Base-by-base conservation (phyloP, 257 asterid genomes). In the Solanum piurae region DNA sequence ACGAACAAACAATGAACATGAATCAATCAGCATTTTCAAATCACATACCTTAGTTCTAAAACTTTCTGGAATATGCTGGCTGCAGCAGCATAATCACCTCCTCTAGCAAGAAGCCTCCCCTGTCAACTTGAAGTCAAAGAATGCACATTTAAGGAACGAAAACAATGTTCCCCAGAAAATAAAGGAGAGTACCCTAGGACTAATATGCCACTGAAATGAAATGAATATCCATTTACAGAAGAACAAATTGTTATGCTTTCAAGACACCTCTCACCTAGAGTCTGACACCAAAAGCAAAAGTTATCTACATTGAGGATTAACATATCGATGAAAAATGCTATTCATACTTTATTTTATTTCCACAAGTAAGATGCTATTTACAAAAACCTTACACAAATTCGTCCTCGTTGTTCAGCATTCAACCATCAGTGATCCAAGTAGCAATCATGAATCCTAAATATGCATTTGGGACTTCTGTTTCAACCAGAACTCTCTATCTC, bases 71-170 rank as follows among this genome's bases (percentile, higher is more conserved):
- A 95, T 74, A 93, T 87, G 64, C 90, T 96, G 89, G 97, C 95
- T 64, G 99, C 99, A 29, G 98, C 96, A 93, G 93, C 91, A 91
- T 91, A 94, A 90, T 97, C 97, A 88, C 98, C 95, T 89, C 94
- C 94, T 95, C 90, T 94, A 83, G 99, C 99, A 91, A 94, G 99
- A 93, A 97, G 99, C 92, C 94, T 93, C 90, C 99, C 99, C 99
- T 97, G 99, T 97, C 96, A 95, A 97, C 98, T 97, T 97, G 92
- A 88, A 94, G 95, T 93, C 93, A 92, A 93, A 93, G 92, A 91
- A 88, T 79, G 89, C 94, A 93, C 88, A 90, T 92, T 94, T 90
- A 86, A 72, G 83, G 88, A 64, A 46, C n/a, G 55, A 83, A 27
- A 87, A 38, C 42, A 49, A 80, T 80, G 85, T 80, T 80, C 85